These are phyloP conservation scores for Russula sp. DNA, from an alignment of 768 basidiomycete species.

Conservation along the genomic window DNA sequence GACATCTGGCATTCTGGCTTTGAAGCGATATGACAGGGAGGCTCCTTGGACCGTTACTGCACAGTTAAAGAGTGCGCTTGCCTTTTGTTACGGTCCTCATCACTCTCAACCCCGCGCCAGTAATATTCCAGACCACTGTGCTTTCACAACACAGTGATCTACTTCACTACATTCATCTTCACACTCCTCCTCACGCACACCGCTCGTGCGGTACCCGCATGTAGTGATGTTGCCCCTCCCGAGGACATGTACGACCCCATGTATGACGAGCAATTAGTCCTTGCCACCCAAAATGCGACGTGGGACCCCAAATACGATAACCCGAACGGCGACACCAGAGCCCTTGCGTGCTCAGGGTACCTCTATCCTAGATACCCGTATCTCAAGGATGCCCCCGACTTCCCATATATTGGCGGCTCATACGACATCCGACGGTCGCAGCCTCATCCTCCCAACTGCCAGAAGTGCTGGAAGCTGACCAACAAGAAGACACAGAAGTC, in stretches of 20 bases:
- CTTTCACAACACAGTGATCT: constrained; percentile 4
- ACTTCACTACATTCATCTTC: neutral
- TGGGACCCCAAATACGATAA: constrained; percentile 45
- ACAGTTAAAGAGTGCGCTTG: constrained; percentile 1
- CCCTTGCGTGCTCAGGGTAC: constrained; percentile 51
- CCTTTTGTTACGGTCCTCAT: too few species aligned
- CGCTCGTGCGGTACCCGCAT: neutral
- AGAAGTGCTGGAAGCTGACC: constrained; percentile 58
- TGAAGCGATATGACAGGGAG: too few species aligned
- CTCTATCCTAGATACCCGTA: constrained; percentile 47
- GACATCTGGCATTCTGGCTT: too few species aligned
- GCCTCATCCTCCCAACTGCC: constrained; percentile 46
- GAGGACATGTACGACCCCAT: neutral
- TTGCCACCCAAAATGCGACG: too few species aligned
- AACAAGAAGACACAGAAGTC: constrained; percentile 42
- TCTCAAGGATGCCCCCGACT: constrained; percentile 51
- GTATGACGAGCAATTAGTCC: neutral
- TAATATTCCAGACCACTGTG: neutral
- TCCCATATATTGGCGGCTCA: constrained; percentile 59
- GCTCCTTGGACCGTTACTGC: too few species aligned
- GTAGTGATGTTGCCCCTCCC: neutral
- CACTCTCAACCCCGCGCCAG: neutral
- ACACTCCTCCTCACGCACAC: constrained; percentile 6
- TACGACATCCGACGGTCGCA: constrained; percentile 44
- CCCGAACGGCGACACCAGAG: too few species aligned